Evolutionary conservation across 2,329 filamentous ascomycete genomes (phyloP).

Genomic region (Coniochaeta hoffmannii): DNA sequence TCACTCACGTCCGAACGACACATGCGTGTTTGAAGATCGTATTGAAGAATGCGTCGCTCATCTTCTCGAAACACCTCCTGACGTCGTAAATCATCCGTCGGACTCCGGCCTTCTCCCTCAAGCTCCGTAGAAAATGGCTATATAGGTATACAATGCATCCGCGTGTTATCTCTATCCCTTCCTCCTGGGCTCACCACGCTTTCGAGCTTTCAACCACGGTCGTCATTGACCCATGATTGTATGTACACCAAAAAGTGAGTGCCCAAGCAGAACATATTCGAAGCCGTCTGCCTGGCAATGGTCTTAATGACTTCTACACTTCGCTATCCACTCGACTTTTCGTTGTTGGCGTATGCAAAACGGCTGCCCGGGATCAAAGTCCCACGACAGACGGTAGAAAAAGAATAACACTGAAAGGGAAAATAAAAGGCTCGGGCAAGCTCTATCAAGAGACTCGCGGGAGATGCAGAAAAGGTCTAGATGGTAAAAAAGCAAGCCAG

Average conservation of each 20-base stretch:
- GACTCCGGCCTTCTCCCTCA: neutral
- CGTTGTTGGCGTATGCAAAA: neutral
- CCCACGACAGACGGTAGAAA: neutral
- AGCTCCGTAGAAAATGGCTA: neutral
- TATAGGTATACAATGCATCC: neutral
- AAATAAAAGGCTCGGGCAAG: neutral
- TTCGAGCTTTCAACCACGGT: too few relatives aligned
- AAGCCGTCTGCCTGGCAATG: neutral
- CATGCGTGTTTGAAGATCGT: too few relatives aligned
- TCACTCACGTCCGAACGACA: too few relatives aligned
- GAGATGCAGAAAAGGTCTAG: neutral
- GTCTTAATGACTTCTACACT: too few relatives aligned
- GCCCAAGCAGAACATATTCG: too few relatives aligned
- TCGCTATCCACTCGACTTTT: too few relatives aligned
- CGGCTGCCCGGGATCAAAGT: neutral
- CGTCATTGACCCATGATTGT: neutral
- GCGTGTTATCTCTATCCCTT: neutral
- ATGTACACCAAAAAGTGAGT: neutral
- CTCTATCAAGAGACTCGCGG: neutral
- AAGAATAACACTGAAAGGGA: neutral
- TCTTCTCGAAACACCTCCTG: neutral
- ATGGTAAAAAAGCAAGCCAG: neutral
- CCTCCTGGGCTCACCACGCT: neutral
- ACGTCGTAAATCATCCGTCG: neutral
- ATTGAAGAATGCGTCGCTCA: too few relatives aligned